phyloP scores from a whole-genome alignment of 345 rosid species.

The Ceriops decandra region DNA sequence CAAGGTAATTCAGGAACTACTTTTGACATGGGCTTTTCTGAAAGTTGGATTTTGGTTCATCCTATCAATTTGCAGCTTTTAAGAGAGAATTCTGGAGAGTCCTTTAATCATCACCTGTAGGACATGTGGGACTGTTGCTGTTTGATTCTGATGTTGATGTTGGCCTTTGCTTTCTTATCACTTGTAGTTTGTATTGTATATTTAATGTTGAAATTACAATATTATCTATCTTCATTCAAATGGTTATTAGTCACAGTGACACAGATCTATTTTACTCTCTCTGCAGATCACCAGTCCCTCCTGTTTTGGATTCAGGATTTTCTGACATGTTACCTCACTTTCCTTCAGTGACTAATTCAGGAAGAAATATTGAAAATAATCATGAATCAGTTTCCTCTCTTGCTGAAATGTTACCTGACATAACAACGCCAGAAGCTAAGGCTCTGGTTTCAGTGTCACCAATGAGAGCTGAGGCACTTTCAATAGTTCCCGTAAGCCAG shows the following conservation, averaged over 20 bases:
- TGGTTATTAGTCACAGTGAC: neutral
- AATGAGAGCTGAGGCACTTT: slow-evolving; percentile 46
- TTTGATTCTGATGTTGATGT: no score
- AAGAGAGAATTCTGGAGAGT: neutral
- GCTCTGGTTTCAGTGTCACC: slow-evolving; percentile 67
- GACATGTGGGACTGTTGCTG: no score
- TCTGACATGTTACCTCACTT: slow-evolving; percentile 39
- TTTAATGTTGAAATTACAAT: neutral
- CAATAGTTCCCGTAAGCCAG: slow-evolving; percentile 61
- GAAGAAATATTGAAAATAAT: slow-evolving; percentile 36
- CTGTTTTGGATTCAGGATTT: slow-evolving; percentile 33
- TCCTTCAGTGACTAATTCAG: slow-evolving; percentile 23
- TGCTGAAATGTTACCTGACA: slow-evolving; percentile 45
- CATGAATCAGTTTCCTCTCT: slow-evolving; percentile 38
- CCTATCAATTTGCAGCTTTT: neutral
- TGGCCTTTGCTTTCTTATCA: no score
- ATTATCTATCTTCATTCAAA: neutral
- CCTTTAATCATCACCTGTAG: no score
- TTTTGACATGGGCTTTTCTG: slow-evolving; percentile 8
- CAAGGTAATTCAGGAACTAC: slow-evolving; percentile 42
- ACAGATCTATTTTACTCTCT: slow-evolving; percentile 13
- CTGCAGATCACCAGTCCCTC: slow-evolving; percentile 47
- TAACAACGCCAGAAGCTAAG: slow-evolving; percentile 50
- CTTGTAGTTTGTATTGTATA: no score
- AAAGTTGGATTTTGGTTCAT: neutral